Evolutionary conservation across 2,329 filamentous ascomycete genomes (phyloP), one percentile per base, ranked within the genome.

Genomic region (Didymella arachidicola): DNA sequence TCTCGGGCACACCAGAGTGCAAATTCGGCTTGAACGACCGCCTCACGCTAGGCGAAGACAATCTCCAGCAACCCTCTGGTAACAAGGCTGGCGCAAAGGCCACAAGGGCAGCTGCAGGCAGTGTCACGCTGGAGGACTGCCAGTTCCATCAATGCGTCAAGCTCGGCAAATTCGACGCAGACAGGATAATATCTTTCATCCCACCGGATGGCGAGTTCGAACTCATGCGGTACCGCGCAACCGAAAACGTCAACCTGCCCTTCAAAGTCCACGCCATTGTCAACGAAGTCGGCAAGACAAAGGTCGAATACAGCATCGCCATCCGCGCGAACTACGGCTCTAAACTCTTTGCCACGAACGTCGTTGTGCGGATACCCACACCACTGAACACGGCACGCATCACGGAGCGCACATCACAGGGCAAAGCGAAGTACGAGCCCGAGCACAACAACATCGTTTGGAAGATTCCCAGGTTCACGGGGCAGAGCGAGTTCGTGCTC

Each of bases 231-330:
- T 99, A 99, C 79, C 92, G 96, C 51, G 93, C 95, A 11, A 98
- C 94, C 25, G 95, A 99, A 77, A 99, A 99, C 73, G 94, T 99
- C 75, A 99, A 99, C 75, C 83, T 99, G 16, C 96, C 95, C 0
- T 99, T 99, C 86, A 98, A 97, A 78, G 93, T 99, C 10, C 95
- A 99, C 75, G 94, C 94, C 66, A 99, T 99, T 67, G 95, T 99
- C 73, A 97, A 97, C 75, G 95, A 99, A 79, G 86, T 98, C 59
- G 94, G 95, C 65, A 96, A 95, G 74, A 95, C 92, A 41, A 98
- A 97, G 79, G 95, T 99, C 60, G 95, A 99, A 79, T 99, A 98
- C 82, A 97, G 92, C 81, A 96, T 99, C 71, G 93, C 93, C 53
- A 93, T 99, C 73, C 93, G 95, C 73, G 93, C 95, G 65, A 99